Evolutionary conservation across 768 basidiomycete genomes (phyloP).

Genomic region (Russula virescens): DNA sequence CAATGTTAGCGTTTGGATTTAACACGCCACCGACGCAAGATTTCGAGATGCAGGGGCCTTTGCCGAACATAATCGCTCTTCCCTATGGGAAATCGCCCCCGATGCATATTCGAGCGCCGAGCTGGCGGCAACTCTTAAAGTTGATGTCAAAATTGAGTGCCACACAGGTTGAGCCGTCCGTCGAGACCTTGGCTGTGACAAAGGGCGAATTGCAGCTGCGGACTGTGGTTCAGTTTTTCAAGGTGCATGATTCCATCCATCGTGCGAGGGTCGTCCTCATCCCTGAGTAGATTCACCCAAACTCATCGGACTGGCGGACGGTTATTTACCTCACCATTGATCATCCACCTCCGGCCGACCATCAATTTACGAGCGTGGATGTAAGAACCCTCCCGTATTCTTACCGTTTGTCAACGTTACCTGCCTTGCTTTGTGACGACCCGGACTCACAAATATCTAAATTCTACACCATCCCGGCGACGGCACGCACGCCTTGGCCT

Average conservation of each 20-base stretch:
- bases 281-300: constrained; percentile 48
- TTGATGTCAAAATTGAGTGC: constrained; percentile 68
- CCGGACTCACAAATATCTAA: constrained; percentile 60
- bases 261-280: constrained; percentile 9
- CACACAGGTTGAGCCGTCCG: constrained; percentile 62
- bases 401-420: constrained; percentile 54
- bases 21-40: constrained; percentile 48
- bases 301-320: constrained; percentile 61
- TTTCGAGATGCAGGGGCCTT: constrained; percentile 43
- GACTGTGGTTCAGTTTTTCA: constrained; percentile 73
- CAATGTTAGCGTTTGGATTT: constrained; percentile 59
- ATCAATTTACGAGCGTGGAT: constrained; percentile 49
- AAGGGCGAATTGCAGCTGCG: constrained; percentile 58
- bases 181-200: constrained; percentile 56
- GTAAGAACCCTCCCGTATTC: constrained; percentile 68
- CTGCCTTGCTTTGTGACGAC: constrained; percentile 57
- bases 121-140: constrained; percentile 68
- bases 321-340: constrained; percentile 77
- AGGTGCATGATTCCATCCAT: constrained; percentile 36
- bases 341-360: constrained; percentile 47
- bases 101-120: constrained; percentile 67
- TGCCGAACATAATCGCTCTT: constrained; percentile 71
- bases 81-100: constrained; percentile 63
- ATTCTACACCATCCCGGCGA: constrained; percentile 65
- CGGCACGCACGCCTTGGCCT: constrained; percentile 56